A percentile compares a stretch with the other conserved stretches of the same genome.
These are phyloP conservation scores for Myxozyma udenii DNA, from an alignment of 805 yeast genomes.

Conservation along the genomic window DNA sequence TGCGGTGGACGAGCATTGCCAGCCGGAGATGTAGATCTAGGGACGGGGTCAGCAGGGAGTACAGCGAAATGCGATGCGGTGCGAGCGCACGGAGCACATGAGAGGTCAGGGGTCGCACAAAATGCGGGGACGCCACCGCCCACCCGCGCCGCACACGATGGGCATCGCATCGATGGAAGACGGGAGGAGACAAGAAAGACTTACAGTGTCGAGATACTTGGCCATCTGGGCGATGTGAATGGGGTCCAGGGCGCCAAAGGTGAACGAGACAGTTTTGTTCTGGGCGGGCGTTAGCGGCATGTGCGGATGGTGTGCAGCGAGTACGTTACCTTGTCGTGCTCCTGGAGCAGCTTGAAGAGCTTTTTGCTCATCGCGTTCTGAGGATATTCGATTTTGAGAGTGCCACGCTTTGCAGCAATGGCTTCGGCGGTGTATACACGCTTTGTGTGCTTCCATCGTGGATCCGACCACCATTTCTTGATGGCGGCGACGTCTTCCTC, in stretches of 20 bases:
- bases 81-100: too few relatives aligned
- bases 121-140: background rate
- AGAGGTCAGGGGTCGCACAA: too few relatives aligned
- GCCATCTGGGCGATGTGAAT: slow-evolving; percentile 97
- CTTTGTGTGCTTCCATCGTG: slow-evolving; percentile 86
- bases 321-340: slow-evolving; percentile 53
- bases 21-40: slow-evolving; percentile 85
- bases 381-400: slow-evolving; percentile 65
- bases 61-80: background rate
- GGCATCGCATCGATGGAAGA: background rate
- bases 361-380: slow-evolving; percentile 79
- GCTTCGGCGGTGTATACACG: slow-evolving; percentile 86
- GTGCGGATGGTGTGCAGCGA: background rate
- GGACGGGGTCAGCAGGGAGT: background rate
- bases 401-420: slow-evolving; percentile 84
- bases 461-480: slow-evolving; percentile 87
- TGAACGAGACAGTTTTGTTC: slow-evolving; percentile 76
- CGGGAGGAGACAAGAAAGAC: background rate
- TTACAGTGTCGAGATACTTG: slow-evolving; percentile 20
- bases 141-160: background rate
- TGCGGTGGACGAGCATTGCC: slow-evolving; percentile 99
- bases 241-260: slow-evolving; percentile 97
- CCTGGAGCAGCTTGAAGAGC: slow-evolving; percentile 62
- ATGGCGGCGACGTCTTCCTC: slow-evolving; percentile 69
- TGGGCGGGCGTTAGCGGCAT: slow-evolving; percentile 22